Percentiles rank a stretch among this genome's conserved stretches.
Evolutionary conservation across 2,329 filamentous ascomycete species (phyloP).

Genomic region (Pseudogymnoascus sp.): DNA sequence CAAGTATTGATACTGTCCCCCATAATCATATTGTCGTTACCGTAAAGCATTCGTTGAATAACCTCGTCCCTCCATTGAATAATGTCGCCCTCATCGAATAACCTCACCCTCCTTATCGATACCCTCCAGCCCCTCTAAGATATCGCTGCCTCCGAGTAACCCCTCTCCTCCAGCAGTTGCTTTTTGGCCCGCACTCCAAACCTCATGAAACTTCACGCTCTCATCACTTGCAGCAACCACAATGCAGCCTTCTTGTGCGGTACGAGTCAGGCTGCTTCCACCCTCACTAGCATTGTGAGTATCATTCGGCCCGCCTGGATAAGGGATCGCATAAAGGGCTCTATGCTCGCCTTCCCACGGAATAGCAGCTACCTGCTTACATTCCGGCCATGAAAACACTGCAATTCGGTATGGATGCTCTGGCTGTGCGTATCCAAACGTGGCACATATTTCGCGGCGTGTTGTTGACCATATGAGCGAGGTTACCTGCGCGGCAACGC

Average conservation of each 20-base stretch:
- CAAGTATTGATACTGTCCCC: neutral
- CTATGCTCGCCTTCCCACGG: conserved; percentile 75
- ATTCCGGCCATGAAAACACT: conserved; percentile 91
- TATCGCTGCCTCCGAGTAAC: conserved; percentile 73
- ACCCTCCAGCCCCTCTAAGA: conserved; percentile 74
- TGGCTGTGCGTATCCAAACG: conserved; percentile 87
- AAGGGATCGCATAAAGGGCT: conserved; percentile 81
- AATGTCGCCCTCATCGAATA: conserved; percentile 47
- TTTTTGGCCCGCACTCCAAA: conserved; percentile 67
- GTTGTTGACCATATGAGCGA: conserved; percentile 84
- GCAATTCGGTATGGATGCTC: conserved; percentile 85
- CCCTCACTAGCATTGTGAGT: conserved; percentile 36
- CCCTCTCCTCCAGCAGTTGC: conserved; percentile 47
- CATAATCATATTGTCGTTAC: neutral
- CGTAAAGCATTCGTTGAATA: neutral
- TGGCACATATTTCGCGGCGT: conserved; percentile 80
- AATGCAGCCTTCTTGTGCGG: conserved; percentile 69
- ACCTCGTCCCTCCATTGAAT: neutral
- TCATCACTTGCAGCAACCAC: conserved; percentile 88
- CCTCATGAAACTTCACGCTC: conserved; percentile 90
- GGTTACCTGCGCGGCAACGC: conserved; percentile 88
- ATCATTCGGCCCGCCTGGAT: conserved; percentile 55
- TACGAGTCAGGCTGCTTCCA: conserved; percentile 47
- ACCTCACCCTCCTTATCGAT: conserved; percentile 67
- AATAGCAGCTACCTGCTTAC: conserved; percentile 75